phyloP scores from a whole-genome alignment of 2,329 filamentous ascomycete species.

The Fusarium newnesense region DNA sequence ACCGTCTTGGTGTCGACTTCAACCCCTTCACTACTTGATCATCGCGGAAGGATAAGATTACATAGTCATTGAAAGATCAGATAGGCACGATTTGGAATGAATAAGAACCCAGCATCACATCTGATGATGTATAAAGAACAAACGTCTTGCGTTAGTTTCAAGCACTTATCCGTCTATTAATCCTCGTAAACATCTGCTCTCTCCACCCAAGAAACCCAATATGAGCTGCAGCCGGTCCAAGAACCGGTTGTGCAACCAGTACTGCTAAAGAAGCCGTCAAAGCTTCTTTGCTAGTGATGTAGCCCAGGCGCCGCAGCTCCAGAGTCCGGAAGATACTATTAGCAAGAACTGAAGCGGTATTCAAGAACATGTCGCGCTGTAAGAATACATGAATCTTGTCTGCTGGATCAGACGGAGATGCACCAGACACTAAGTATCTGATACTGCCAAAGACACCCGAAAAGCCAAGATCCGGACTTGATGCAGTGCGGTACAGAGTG shows the following conservation, averaged over 20 bases:
- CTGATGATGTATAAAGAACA: neutral
- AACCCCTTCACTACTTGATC: slow-evolving; percentile 30
- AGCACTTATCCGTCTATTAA: neutral
- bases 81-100: neutral
- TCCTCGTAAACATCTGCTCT: neutral
- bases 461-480: neutral
- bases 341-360: neutral
- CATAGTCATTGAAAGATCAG: neutral
- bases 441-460: neutral
- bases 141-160: accelerated
- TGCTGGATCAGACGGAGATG: accelerated
- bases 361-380: slow-evolving; percentile 9
- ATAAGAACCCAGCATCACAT: neutral
- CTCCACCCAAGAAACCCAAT: slow-evolving; percentile 12
- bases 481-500: neutral
- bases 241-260: neutral
- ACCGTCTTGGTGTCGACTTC: slow-evolving; percentile 16
- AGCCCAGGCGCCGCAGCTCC: neutral
- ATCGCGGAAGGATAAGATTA: neutral
- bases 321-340: neutral
- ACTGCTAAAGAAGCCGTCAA: neutral
- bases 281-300: neutral
- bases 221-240: slow-evolving; percentile 11
- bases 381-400: neutral
- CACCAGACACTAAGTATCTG: neutral